A percentile compares a stretch with the other conserved stretches of the same genome.
Evolutionary conservation across 441 rosid genomes (phyloP).

Genomic region (Raphanus hybrid): DNA sequence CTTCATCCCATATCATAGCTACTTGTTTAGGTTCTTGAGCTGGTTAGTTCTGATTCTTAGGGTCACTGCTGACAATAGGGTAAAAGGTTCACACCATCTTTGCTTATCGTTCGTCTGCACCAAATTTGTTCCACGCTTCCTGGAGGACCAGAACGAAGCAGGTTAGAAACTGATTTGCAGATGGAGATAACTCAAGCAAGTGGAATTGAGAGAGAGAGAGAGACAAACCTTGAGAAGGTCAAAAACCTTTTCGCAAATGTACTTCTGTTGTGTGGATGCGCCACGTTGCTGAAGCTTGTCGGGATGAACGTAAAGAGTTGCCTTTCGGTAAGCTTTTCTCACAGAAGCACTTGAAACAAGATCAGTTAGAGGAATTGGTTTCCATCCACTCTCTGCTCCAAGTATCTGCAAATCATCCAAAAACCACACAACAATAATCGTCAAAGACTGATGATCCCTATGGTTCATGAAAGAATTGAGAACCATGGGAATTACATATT

Average conservation of each 20-base stretch:
- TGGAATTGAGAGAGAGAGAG: not conserved
- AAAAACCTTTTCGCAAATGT: conserved; percentile 92
- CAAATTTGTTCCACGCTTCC: conserved; percentile 96
- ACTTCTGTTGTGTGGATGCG: conserved; percentile 89
- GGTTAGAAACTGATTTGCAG: not conserved
- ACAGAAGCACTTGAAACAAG: conserved; percentile 72
- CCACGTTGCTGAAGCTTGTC: conserved; percentile 99
- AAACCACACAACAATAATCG: not conserved
- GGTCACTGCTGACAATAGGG: conserved; percentile 11
- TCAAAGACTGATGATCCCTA: conserved; percentile 4
- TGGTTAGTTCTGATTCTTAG: conserved; percentile 14
- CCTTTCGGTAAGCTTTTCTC: conserved; percentile 92
- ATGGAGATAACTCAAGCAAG: not conserved
- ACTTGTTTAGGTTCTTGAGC: conserved; percentile 1
- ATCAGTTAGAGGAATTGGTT: conserved; percentile 81
- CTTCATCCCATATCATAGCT: conserved; percentile 29
- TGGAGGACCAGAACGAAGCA: conserved; percentile 37
- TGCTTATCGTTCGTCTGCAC: conserved; percentile 66
- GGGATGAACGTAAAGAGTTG: conserved; percentile 92
- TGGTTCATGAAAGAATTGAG: not conserved
- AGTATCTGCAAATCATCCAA: conserved; percentile 66
- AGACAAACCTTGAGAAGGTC: conserved; percentile 87
- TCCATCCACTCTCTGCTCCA: conserved; percentile 95
- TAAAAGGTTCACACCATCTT: conserved; percentile 15
- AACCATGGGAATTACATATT: conserved; percentile 58